These are phyloP conservation scores for Solanum bulbocastanum DNA, from an alignment of 257 asterid species.

Conservation along the genomic window DNA sequence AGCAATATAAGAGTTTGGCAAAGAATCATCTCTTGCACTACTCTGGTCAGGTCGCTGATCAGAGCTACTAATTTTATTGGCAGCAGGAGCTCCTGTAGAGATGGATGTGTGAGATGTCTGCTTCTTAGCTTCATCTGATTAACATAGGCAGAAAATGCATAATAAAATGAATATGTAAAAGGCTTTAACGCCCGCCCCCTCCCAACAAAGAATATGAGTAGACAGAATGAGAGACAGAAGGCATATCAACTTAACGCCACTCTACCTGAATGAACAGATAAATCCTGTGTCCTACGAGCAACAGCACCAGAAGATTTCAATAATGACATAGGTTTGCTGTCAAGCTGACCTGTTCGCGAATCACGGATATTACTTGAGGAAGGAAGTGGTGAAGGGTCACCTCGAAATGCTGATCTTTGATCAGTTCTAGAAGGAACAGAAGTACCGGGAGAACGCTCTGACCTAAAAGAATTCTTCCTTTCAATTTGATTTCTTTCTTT, in stretches of 20 bases:
- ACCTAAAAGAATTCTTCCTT: constrained; percentile 50
- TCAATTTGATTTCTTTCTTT: constrained; percentile 49
- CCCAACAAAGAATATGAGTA: background rate
- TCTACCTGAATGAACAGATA: constrained; percentile 37
- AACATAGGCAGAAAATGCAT: constrained; percentile 4
- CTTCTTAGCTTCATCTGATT: constrained; percentile 56
- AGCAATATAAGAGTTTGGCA: constrained; percentile 16
- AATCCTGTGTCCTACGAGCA: constrained; percentile 37
- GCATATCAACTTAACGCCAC: background rate
- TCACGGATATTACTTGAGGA: constrained; percentile 31
- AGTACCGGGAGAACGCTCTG: constrained; percentile 36
- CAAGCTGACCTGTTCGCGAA: constrained; percentile 33
- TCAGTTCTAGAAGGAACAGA: constrained; percentile 36
- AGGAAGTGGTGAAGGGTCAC: constrained; percentile 30
- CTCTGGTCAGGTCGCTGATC: constrained; percentile 34
- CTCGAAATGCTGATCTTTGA: constrained; percentile 30
- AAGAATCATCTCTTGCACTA: constrained; percentile 34
- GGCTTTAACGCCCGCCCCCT: background rate
- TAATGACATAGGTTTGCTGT: constrained; percentile 32
- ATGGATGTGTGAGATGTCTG: constrained; percentile 24
- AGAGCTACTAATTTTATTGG: constrained; percentile 21
- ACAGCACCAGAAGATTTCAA: constrained; percentile 51
- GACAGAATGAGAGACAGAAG: background rate
- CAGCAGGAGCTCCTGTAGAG: constrained; percentile 22
- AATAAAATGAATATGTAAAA: background rate